phyloP scores from a whole-genome alignment of 2,329 filamentous ascomycete species.

The Stagonosporopsis chrysanthemi region DNA sequence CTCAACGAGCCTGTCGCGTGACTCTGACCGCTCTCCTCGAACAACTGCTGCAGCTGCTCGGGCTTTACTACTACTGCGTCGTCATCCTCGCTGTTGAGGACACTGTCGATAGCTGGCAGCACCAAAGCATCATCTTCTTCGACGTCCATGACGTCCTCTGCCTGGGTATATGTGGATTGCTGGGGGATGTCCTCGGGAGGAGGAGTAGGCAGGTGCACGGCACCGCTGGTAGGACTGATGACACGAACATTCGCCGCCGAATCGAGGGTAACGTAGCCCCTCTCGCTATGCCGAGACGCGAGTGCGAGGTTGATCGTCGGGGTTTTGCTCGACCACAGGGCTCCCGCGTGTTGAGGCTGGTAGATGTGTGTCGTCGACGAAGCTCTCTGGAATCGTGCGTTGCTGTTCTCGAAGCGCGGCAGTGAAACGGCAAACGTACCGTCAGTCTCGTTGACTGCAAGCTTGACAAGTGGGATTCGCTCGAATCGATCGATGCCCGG shows the following conservation, averaged over 20 bases:
- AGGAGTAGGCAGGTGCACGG: conserved; percentile 39
- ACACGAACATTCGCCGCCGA: conserved; percentile 73
- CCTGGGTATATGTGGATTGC: conserved; percentile 14
- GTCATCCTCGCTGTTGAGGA: conserved; percentile 50
- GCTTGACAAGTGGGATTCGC: conserved; percentile 58
- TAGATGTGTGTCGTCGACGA: conserved; percentile 69
- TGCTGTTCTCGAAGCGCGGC: conserved; percentile 48
- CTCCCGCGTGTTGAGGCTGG: conserved; percentile 64
- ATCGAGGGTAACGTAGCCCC: conserved; percentile 79
- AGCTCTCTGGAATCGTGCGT: conserved; percentile 48
- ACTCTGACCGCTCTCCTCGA: conserved; percentile 67
- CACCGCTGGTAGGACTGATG: conserved; percentile 42
- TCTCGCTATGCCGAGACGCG: conserved; percentile 67
- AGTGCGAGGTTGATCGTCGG: conserved; percentile 70
- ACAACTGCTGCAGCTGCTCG: conserved; percentile 73
- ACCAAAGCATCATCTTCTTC: conserved; percentile 1
- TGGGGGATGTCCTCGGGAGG: conserved; percentile 48
- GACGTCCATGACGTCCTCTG: conserved; percentile 17
- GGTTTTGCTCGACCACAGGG: conserved; percentile 64
- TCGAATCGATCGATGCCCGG: conserved; percentile 44
- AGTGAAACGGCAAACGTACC: conserved; percentile 54
- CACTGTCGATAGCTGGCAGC: conserved; percentile 18
- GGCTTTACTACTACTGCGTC: conserved; percentile 69
- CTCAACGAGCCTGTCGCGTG: conserved; percentile 75
- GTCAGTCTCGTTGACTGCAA: conserved; percentile 72